Conservation (phyloP, 345 rosid genomes). For the Citrus medica region DNA sequence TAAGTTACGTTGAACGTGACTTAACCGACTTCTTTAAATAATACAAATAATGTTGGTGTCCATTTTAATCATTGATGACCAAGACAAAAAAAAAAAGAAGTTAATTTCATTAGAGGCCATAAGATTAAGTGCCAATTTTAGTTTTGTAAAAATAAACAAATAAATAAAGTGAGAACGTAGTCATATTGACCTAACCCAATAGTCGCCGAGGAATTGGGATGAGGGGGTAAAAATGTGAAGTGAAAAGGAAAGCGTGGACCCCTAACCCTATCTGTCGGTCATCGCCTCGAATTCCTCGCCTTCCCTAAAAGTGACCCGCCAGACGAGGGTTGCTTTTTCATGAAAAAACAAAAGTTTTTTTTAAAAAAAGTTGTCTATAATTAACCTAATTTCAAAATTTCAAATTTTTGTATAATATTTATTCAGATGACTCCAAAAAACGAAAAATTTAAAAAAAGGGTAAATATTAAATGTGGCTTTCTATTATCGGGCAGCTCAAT, state of each 20-base stretch:
- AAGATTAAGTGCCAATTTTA: too few species aligned
- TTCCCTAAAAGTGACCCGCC: conserved; percentile 44
- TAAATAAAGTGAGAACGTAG: neutral
- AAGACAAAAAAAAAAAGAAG: neutral
- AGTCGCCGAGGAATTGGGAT: conserved; percentile 30
- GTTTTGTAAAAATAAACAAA: neutral
- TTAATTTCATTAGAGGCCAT: too few species aligned
- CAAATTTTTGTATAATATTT: neutral
- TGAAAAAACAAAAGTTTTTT: conserved; percentile 14
- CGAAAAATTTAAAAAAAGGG: conserved; percentile 14
- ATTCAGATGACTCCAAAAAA: neutral
- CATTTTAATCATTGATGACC: neutral
- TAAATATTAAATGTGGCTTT: conserved; percentile 41
- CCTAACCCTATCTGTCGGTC: conserved; percentile 48
- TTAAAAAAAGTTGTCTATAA: neutral
- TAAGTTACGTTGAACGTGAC: too few species aligned
- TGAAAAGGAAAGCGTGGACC: conserved; percentile 40
- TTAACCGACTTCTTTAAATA: too few species aligned
- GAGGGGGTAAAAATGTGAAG: conserved; percentile 18
- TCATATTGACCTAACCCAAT: conserved; percentile 25
- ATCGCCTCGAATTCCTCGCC: conserved; percentile 49
- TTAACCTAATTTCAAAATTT: neutral
- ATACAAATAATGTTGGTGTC: neutral
- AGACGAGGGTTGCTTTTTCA: conserved; percentile 41
- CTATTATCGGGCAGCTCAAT: conserved; percentile 63